Base-by-base conservation (phyloP, 306 rosid genomes). In the Quercus gilva region DNA sequence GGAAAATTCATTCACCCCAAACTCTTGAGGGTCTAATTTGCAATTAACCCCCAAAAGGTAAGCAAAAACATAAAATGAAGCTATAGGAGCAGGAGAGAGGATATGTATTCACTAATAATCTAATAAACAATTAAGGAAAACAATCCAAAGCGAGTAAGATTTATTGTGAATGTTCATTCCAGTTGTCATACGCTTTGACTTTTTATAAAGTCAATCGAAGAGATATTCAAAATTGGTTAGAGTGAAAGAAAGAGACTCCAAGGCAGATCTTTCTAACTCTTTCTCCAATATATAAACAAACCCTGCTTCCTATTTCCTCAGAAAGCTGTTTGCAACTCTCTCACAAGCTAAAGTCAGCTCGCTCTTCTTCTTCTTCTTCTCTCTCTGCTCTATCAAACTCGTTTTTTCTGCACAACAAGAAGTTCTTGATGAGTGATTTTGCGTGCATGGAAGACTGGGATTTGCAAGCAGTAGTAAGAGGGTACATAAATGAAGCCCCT, bases 401-500 rank as follows among this genome's bases (percentile, higher is more conserved):
- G n/a, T 31, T 74, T 28, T 31, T 11, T 49, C 64, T 5, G 21
- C 14, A 12, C 19, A 63, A 18, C 5, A 63, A 5, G 0, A 63
- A 63, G 49, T 31, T 65, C 14, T 65, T 33, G 71, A 79, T 79
- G 86, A 81, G 72, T 73, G 87, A 77, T 43, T 53, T 74, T 80
- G 84, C 74, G 4, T 56, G 25, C 70, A 81, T 86, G 79, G 93
- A 89, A 81, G 91, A 88, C 52, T 95, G 99, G 98, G 99, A 88
- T 82, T 89, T 95, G 90, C 93, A 91, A 45, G 93, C 98, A 49
- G 83, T 94, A 63, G 95, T 92, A 23, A 86, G 89, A 83, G 97
- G 98, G 20, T 71, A 76, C 86, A 79, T 2, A 35, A 51, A 31
- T 71, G 89, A 83, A 78, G 79, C 79, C 4, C 37, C 68, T 15